These are phyloP conservation scores for Peniophora sp. DNA, from an alignment of 1,284 basidiomycete genomes.

Conservation along the genomic window DNA sequence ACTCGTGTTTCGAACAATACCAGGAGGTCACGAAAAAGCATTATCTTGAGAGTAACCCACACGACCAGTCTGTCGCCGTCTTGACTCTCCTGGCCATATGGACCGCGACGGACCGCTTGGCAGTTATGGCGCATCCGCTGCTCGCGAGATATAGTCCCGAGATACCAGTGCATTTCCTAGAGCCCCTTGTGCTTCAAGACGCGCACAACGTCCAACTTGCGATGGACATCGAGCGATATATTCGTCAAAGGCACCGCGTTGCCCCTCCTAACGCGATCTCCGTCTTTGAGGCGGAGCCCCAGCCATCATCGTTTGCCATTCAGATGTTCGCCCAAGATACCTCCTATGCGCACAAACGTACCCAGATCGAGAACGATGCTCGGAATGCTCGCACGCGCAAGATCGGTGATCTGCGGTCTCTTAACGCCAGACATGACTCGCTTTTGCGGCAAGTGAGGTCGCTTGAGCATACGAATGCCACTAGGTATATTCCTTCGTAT, in stretches of 20 bases:
- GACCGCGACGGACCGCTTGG: constrained; percentile 34
- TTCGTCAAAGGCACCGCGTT: constrained; percentile 17
- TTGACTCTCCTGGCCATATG: constrained; percentile 35
- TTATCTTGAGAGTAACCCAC: constrained; percentile 26
- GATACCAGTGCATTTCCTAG: constrained; percentile 25
- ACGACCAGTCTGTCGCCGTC: constrained; percentile 33
- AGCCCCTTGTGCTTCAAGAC: constrained; percentile 30
- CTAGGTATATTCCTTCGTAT: too few relatives aligned
- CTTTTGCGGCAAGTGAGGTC: background rate
- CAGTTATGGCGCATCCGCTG: constrained; percentile 22
- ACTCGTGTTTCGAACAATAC: constrained; percentile 21
- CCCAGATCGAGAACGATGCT: too few relatives aligned
- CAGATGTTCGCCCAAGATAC: too few relatives aligned
- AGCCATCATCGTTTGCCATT: too few relatives aligned
- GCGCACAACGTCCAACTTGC: constrained; percentile 19
- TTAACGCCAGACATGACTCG: background rate
- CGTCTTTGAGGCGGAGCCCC: too few relatives aligned
- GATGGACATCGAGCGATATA: constrained; percentile 18
- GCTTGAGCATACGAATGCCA: background rate
- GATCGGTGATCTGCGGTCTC: too few relatives aligned
- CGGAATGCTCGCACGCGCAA: too few relatives aligned
- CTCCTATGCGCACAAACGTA: too few relatives aligned
- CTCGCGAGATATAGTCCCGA: constrained; percentile 37
- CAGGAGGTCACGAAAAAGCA: constrained; percentile 13
- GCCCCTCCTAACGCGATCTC: too few relatives aligned